These are phyloP conservation scores for Bipolaris bicolor DNA, from an alignment of 2,329 filamentous ascomycete species.

Conservation along the genomic window DNA sequence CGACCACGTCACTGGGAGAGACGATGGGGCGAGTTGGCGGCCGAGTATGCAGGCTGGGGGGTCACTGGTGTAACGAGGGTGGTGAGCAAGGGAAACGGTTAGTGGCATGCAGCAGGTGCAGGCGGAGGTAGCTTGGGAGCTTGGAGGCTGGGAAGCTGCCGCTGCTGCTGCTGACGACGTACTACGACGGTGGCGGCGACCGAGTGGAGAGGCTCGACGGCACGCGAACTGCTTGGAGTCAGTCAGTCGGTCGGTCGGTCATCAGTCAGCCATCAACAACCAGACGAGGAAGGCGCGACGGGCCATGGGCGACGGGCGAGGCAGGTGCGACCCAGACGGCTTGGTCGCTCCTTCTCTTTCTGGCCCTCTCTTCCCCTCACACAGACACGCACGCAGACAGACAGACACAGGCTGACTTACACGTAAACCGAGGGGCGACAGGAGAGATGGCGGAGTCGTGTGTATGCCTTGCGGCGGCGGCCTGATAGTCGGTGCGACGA, in stretches of 20 bases:
- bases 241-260: not conserved
- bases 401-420: not conserved
- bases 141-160: slow-evolving; percentile 25
- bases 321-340: slow-evolving; percentile 15
- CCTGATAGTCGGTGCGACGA: slow-evolving; percentile 23
- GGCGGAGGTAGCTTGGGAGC: not conserved
- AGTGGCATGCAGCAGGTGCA: slow-evolving; percentile 41
- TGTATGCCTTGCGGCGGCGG: slow-evolving; percentile 2
- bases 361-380: not conserved
- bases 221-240: slow-evolving; percentile 11
- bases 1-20: slow-evolving; percentile 48
- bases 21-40: slow-evolving; percentile 39
- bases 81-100: slow-evolving; percentile 37
- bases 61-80: slow-evolving; percentile 38
- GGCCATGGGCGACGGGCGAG: slow-evolving; percentile 7
- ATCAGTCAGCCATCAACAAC: no score
- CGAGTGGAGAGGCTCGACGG: slow-evolving; percentile 12
- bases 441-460: slow-evolving; percentile 1
- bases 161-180: slow-evolving; percentile 24
- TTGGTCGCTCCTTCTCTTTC: not conserved
- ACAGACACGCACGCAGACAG: not conserved
- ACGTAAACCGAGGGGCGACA: not conserved
- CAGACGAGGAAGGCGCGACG: not conserved
- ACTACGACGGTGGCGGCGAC: slow-evolving; percentile 1
- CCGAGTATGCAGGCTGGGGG: slow-evolving; percentile 42